A percentile compares a stretch with the other conserved stretches of the same genome.
Evolutionary conservation across 345 rosid genomes (phyloP).

Genomic region (Punica granatum): DNA sequence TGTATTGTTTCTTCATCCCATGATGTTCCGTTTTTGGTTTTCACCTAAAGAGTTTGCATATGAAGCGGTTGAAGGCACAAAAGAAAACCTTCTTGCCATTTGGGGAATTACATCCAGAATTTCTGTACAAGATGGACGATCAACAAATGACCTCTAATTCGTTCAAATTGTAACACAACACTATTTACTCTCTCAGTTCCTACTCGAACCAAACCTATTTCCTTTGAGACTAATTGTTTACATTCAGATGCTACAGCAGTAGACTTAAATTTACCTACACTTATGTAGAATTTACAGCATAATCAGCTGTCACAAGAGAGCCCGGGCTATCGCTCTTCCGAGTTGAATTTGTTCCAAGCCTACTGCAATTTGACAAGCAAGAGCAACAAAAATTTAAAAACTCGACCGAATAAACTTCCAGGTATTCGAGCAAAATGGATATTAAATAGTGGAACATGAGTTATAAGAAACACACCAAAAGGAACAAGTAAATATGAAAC

Average conservation of each 20-base stretch:
- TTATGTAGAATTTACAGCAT: background rate
- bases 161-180: too few relatives aligned
- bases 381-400: background rate
- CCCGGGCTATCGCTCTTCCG: conserved; percentile 43
- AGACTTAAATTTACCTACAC: background rate
- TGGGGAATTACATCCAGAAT: too few relatives aligned
- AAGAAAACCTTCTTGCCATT: background rate
- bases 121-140: conserved; percentile 2
- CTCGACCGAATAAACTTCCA: background rate
- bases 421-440: background rate
- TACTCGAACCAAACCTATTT: too few relatives aligned
- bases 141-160: background rate
- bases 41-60: too few relatives aligned
- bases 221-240: too few relatives aligned
- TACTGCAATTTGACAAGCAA: conserved; percentile 44
- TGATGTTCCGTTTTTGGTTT: too few relatives aligned
- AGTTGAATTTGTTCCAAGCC: conserved; percentile 96
- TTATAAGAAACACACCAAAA: conserved; percentile 17
- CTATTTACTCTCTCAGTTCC: too few relatives aligned
- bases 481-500: background rate
- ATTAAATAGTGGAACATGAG: background rate
- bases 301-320: background rate
- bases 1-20: too few relatives aligned
- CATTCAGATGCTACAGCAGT: too few relatives aligned
- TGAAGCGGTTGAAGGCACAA: too few relatives aligned